phyloP scores from a whole-genome alignment of 2,329 filamentous ascomycete species.

The Epichloe gansuensis region DNA sequence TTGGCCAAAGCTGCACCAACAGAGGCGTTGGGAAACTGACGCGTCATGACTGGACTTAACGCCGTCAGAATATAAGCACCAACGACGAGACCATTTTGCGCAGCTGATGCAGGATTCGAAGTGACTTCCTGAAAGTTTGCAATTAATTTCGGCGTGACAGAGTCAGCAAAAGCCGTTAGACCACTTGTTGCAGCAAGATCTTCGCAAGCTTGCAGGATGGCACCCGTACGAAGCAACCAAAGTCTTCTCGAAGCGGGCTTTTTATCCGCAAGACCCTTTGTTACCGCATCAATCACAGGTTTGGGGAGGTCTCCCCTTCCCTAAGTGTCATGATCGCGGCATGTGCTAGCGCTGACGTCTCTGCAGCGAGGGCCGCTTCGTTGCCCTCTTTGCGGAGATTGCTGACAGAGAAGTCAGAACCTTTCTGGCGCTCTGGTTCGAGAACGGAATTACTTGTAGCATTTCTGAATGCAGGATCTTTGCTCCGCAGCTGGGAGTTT shows the following conservation, averaged over 20 bases:
- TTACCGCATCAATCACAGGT: conserved; percentile 54
- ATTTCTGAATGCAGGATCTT: conserved; percentile 70
- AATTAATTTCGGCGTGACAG: conserved; percentile 42
- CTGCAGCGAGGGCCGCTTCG: conserved; percentile 65
- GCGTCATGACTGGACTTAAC: conserved; percentile 43
- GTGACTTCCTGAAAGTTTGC: conserved; percentile 67
- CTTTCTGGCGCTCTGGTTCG: conserved; percentile 49
- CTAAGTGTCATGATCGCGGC: conserved; percentile 52
- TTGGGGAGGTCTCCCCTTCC: conserved; percentile 53
- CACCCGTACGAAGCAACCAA: conserved; percentile 67
- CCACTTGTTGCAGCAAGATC: conserved; percentile 34
- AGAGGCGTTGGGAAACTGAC: conserved; percentile 41
- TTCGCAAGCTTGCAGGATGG: conserved; percentile 50
- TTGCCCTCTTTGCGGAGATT: conserved; percentile 77
- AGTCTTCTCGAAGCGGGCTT: conserved; percentile 62
- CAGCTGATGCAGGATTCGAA: conserved; percentile 64
- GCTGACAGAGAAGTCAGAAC: conserved; percentile 54
- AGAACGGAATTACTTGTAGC: conserved; percentile 52
- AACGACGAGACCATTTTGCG: conserved; percentile 72
- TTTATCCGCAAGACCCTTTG: conserved; percentile 80
- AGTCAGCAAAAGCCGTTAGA: conserved; percentile 39
- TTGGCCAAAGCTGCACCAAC: conserved; percentile 37
- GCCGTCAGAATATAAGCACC: conserved; percentile 64
- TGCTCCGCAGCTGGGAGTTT: conserved; percentile 82
- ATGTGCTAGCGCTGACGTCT: conserved; percentile 58